phyloP scores from a whole-genome alignment of 2,329 filamentous ascomycete genomes.

The Neopestalotiopsis clavispora region DNA sequence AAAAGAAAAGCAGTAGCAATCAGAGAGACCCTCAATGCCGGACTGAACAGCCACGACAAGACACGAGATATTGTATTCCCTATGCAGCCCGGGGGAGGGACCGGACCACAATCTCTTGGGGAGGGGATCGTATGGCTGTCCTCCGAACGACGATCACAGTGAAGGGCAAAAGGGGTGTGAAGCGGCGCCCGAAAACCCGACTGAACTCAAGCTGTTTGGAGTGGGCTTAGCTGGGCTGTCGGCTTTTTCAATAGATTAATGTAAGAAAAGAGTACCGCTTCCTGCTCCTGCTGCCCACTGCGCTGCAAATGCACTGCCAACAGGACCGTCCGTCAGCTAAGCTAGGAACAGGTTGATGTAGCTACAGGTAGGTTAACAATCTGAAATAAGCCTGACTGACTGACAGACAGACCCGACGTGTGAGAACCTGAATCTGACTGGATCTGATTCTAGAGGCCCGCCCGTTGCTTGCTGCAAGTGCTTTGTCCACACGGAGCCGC shows the following conservation, averaged over 20 bases:
- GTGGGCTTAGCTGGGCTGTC: neutral
- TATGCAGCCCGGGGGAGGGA: slow-evolving; percentile 10
- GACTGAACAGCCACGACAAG: neutral
- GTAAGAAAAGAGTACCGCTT: too few species aligned
- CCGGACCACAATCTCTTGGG: slow-evolving; percentile 8
- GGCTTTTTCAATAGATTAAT: neutral
- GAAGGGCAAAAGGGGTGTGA: neutral
- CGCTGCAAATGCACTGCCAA: too few species aligned
- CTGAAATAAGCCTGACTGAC: neutral
- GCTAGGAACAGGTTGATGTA: too few species aligned
- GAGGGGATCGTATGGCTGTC: slow-evolving; percentile 1
- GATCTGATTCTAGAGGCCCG: neutral
- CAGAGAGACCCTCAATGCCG: slow-evolving; percentile 2
- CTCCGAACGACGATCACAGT: neutral
- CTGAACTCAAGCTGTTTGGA: neutral
- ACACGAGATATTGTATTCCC: neutral
- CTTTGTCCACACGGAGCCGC: slow-evolving; percentile 1
- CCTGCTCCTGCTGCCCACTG: too few species aligned
- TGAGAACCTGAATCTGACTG: neutral
- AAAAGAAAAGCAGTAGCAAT: neutral
- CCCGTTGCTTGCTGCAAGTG: neutral
- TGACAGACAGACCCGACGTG: too few species aligned
- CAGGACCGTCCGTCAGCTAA: too few species aligned
- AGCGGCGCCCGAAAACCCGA: neutral
- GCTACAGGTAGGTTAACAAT: neutral